Evolutionary conservation across 1,284 basidiomycete species (phyloP).

Genomic region (Trichosporon ovoides): DNA sequence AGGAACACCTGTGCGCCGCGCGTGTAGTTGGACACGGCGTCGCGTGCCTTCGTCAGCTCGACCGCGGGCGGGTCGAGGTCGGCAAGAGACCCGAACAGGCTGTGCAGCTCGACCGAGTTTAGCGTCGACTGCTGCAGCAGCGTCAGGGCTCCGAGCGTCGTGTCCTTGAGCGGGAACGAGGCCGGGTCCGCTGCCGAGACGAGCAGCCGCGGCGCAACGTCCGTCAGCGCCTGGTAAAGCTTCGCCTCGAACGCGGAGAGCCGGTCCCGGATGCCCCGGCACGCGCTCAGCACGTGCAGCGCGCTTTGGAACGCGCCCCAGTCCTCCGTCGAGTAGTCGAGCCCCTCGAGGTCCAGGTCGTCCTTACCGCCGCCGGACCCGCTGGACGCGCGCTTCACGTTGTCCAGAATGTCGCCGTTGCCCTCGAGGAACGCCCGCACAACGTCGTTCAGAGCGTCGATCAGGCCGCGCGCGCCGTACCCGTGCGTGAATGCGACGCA

Average conservation of each 20-base stretch:
- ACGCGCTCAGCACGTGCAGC: slow-evolving; percentile 73
- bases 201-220: slow-evolving; percentile 59
- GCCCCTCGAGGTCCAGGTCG: slow-evolving; percentile 40
- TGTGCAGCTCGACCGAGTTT: slow-evolving; percentile 70
- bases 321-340: slow-evolving; percentile 78
- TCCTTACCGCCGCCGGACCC: slow-evolving; percentile 19
- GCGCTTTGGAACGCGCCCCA: slow-evolving; percentile 77
- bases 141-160: slow-evolving; percentile 64
- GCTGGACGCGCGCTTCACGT: background rate
- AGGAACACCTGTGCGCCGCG: slow-evolving; percentile 68
- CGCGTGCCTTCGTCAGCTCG: slow-evolving; percentile 59
- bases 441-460: slow-evolving; percentile 66
- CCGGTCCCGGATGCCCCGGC: slow-evolving; percentile 64
- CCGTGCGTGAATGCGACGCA: slow-evolving; percentile 79
- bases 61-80: slow-evolving; percentile 20
- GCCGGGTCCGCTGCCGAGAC: slow-evolving; percentile 56
- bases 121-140: slow-evolving; percentile 73
- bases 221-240: slow-evolving; percentile 57
- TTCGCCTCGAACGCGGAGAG: slow-evolving; percentile 64
- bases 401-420: slow-evolving; percentile 50
- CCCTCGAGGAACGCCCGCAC: slow-evolving; percentile 63
- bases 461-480: slow-evolving; percentile 66
- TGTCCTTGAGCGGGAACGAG: slow-evolving; percentile 53
- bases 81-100: slow-evolving; percentile 52
- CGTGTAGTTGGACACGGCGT: slow-evolving; percentile 63